Evolutionary conservation across 306 rosid genomes (phyloP), one percentile per base, ranked within the genome.

Genomic region (Quillaja saponaria): DNA sequence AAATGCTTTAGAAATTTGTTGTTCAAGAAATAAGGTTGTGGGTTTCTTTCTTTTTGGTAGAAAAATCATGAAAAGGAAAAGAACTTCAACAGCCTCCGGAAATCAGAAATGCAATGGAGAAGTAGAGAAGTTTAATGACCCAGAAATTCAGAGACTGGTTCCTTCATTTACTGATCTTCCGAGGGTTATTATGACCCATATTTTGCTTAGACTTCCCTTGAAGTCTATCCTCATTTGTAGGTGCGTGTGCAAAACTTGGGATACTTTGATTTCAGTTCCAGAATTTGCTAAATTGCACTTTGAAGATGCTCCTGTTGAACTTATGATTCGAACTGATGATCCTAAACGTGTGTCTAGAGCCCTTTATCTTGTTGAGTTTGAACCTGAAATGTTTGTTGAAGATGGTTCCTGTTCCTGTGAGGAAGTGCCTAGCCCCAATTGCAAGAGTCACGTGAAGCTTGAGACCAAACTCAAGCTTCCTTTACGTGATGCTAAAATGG

Each of bases 231-330:
- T 74, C 42, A 39, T 66, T 12, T 70, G 80, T 60, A 81, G 19
- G 46, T 51, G 63, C 40, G 71, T 66, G 2, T 73, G 78, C 67
- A 61, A 45, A 20, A 13, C 14, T 5, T 81, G 73, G 78, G 18
- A 8, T 6, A 13, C 38, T 1, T 31, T 66, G 3, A 70, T 81
- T 18, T 73, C 80, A 3, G 51, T 62, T 8, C 75, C 64, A 7
- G n/a, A 48, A 5, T 81, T 77, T 54, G 53, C 57, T 4, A 49
- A 52, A 34, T 15, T 16, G 21, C 71, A 76, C 21, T 64, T 64
- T 39, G 8, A 42, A 8, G 28, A 1, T 20, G 66, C 72, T n/a
- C 25, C 2, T 12, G 8, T 38, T 49, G n/a, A 34, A 53, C 1
- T 0, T n/a, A n/a, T 76, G 38, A 9, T 80, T 44, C 67, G 58